Evolutionary conservation across 1,284 basidiomycete genomes (phyloP).

Genomic region (Cerrena zonata): DNA sequence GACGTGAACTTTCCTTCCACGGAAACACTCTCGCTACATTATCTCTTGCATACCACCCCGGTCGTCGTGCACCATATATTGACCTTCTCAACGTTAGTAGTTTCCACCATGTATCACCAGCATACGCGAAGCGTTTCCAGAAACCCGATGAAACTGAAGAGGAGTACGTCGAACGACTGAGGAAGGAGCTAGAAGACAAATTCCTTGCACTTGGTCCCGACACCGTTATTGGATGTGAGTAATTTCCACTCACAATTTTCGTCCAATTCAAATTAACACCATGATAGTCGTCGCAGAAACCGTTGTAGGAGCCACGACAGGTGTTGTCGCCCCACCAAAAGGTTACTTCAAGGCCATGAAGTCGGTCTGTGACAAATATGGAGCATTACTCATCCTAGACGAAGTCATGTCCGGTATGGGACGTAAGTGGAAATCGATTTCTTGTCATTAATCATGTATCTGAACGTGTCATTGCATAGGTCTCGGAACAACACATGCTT

Average conservation of each 20-base stretch:
- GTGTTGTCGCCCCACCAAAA: conserved; percentile 67
- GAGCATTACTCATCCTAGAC: conserved; percentile 80
- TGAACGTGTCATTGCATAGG: conserved; percentile 38
- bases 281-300: conserved; percentile 71
- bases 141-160: conserved; percentile 64
- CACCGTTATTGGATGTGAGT: conserved; percentile 72
- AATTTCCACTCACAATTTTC: neutral
- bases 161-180: conserved; percentile 69
- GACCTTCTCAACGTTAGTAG: conserved; percentile 55
- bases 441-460: neutral
- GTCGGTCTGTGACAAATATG: conserved; percentile 81
- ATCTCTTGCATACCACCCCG: conserved; percentile 59
- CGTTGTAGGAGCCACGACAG: conserved; percentile 79
- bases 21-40: conserved; percentile 76
- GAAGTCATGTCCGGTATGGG: conserved; percentile 88
- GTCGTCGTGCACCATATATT: conserved; percentile 61
- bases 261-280: neutral
- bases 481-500: conserved; percentile 80
- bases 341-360: conserved; percentile 82
- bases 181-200: conserved; percentile 77
- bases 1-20: conserved; percentile 74
- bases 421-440: conserved; percentile 39
- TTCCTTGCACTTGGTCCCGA: conserved; percentile 75
- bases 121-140: conserved; percentile 77
- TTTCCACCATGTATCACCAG: conserved; percentile 79